Evolutionary conservation across 305 asterid species (phyloP), one percentile per base, ranked within the genome.

Genomic region (Solanum chacoense): DNA sequence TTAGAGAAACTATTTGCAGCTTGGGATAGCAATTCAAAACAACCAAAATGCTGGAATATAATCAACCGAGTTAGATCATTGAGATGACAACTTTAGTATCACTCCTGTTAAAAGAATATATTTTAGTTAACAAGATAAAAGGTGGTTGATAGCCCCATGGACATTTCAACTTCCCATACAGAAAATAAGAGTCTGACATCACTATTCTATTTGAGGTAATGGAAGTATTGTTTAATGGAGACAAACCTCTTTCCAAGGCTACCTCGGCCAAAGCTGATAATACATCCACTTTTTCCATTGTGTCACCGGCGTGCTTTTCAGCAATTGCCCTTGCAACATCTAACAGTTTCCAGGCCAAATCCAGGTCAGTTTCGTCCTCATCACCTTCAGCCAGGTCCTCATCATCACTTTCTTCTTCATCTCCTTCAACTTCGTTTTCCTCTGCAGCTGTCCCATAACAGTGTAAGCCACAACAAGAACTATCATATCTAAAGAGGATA

Each of bases 321-420:
- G 90, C 96, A 72, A 97, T 97, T 38, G 95, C 98, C 92, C 99
- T 90, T 74, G 99, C 98, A 94, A 96, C 92, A 94, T 96, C 98
- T 3, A 97, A 94, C 98, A 97, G 95, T 91, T 97, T 97, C 99
- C 98, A 97, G 40, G 99, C 98, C 93, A 97, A 92, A 91, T 97
- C 98, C 91, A 97, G 94, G 92, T 97, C 99, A 87, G 99, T 95
- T 90, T 96, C 99, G 77, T 97, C 99, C 91, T 94, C 99, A 71
- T 96, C 96, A 35, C 93, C 98, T 67, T 94, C 99, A 91, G 90
- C 96, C 75, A 89, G 91, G 42, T 94, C 96, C 89, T 93, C 98
- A 84, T 81, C 94, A 85, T 92, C 96, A 71, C 94, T 94, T 84
- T 90, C 96, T 55, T 90, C 96, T 90, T 91, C 93, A 90, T 90